Base-by-base conservation (phyloP, 2,329 filamentous ascomycete genomes). In the Coleophoma cylindrospora region DNA sequence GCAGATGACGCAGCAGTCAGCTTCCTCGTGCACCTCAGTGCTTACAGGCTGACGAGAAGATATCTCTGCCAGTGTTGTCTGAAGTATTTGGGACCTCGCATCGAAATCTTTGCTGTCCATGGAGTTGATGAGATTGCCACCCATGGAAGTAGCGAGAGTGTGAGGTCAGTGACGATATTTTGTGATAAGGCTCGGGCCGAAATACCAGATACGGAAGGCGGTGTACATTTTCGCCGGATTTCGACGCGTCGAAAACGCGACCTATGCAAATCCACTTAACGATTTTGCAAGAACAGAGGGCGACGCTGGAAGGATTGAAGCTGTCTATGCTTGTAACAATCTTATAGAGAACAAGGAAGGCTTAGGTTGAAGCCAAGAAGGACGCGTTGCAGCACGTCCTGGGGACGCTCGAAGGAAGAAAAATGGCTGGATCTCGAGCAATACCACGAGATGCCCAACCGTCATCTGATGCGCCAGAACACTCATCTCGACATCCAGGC, bases 1-100 rank as follows among this genome's bases (percentile, higher is more conserved):
- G 67, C 91, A 97, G 67, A 97, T 94, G 55, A 95, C 89, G 67
- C 91, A 96, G 62, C 77, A 81, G 55, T 77, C 71, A 51, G 65
- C 62, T 52, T 65, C 62, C 37, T 50, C 52, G 37, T 65, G 56
- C 45, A 61, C 59, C 21, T 64, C 54, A 40, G 67, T 57, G 45
- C 66, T 64, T 34, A 61, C 53, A n/a, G 60, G 61, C 54, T 48
- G 27, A 22, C 56, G 56, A 17, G 53, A 51, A 12, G 54, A 57
- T 9, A 74, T 70, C 61, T 75, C 71, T n/a, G 63, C 54, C 5
- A 75, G 64, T 1, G 72, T 74, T 34, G 65, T 68, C 45, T 71
- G 68, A 41, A 74, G 64, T 22, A 75, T 66, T 57, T 70, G 61
- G 51, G 71, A 69, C 55, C 64, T 68, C 47, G 71, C 51, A 56